These are phyloP conservation scores for Claviceps quebecensis DNA, from an alignment of 2,329 filamentous ascomycete genomes.

Conservation along the genomic window DNA sequence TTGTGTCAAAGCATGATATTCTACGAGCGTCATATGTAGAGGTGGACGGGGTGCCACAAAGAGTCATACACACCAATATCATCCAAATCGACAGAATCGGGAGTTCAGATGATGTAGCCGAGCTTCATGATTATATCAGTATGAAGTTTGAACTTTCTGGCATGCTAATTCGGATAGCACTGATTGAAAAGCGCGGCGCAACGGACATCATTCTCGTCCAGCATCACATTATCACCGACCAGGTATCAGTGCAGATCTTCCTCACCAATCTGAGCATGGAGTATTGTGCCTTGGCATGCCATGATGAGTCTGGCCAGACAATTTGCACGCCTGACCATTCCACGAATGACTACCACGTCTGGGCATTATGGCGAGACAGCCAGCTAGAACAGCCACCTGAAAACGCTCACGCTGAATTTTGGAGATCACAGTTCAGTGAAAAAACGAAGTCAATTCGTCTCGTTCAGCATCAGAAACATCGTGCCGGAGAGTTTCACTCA, in stretches of 20 bases:
- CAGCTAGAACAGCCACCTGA: neutral
- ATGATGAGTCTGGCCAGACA: neutral
- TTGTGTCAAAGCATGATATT: neutral
- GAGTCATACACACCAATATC: neutral
- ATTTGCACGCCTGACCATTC: neutral
- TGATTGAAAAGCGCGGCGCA: neutral
- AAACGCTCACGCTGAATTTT: neutral
- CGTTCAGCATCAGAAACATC: neutral
- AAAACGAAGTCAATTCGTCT: neutral
- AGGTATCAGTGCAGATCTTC: neutral
- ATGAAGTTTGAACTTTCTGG: neutral
- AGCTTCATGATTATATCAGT: neutral
- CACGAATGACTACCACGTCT: neutral
- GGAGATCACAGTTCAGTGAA: neutral
- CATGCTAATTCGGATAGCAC: neutral
- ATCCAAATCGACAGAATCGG: neutral
- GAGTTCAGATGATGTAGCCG: neutral
- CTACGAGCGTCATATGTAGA: neutral
- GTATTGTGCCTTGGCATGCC: neutral
- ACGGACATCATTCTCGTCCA: neutral
- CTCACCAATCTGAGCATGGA: neutral
- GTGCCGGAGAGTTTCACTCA: neutral
- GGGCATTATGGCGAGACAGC: neutral
- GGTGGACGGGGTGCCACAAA: neutral
- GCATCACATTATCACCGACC: neutral